Percentiles rank a stretch among this genome's conserved stretches.
These are phyloP conservation scores for Cruciata laevipes DNA, from an alignment of 257 asterid genomes.

Conservation along the genomic window DNA sequence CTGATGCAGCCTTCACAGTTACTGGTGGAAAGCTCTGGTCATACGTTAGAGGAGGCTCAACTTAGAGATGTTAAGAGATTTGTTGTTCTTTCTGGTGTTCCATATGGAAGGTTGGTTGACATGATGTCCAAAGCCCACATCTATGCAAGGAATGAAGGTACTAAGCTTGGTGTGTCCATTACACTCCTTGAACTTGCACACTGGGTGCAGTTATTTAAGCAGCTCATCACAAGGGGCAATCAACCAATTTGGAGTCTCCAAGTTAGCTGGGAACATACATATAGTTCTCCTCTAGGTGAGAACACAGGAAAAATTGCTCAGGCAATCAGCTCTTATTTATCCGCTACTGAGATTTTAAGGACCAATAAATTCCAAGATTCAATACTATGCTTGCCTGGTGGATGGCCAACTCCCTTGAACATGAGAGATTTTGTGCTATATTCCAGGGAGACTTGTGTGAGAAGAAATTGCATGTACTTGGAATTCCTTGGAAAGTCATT, in stretches of 20 bases:
- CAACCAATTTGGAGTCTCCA: conserved; percentile 72
- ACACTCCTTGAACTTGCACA: conserved; percentile 89
- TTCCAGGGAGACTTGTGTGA: conserved; percentile 60
- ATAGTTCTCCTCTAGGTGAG: conserved; percentile 82
- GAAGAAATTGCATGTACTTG: conserved; percentile 60
- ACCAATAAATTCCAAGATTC: conserved; percentile 39
- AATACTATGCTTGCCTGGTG: not conserved
- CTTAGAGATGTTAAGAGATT: conserved; percentile 67
- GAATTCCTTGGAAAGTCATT: conserved; percentile 47
- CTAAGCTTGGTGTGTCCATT: conserved; percentile 41
- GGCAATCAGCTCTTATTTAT: conserved; percentile 25
- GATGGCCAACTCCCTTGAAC: conserved; percentile 80
- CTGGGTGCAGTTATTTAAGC: conserved; percentile 80
- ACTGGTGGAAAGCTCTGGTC: conserved; percentile 11
- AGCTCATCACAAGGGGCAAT: conserved; percentile 67
- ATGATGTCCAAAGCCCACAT: conserved; percentile 82
- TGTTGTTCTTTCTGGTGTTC: conserved; percentile 66
- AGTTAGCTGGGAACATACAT: conserved; percentile 81
- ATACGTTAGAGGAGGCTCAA: conserved; percentile 41
- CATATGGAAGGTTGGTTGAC: conserved; percentile 59
- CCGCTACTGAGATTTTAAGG: conserved; percentile 32
- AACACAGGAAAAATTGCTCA: conserved; percentile 55
- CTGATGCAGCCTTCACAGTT: conserved; percentile 33
- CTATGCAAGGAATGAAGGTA: conserved; percentile 67
- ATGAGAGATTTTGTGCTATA: conserved; percentile 52